Percentiles rank a stretch among this genome's conserved stretches.
Evolutionary conservation across 129 eudicot genomes (phyloP).

Genomic region (Logfia minima): DNA sequence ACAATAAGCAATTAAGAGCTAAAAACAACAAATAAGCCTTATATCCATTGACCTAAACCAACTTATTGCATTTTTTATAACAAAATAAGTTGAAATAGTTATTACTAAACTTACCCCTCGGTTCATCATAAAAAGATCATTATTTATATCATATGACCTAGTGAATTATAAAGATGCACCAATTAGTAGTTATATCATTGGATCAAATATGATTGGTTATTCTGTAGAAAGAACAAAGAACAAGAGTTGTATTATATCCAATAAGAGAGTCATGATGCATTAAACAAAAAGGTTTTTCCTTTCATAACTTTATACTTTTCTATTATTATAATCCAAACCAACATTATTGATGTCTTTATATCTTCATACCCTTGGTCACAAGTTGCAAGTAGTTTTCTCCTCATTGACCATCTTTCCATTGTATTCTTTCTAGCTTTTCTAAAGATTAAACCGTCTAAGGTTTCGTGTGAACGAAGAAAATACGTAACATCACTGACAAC

Average conservation of each 20-base stretch:
- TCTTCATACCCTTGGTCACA: constrained; percentile 32
- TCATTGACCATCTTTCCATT: constrained; percentile 31
- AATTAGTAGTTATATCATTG: background rate
- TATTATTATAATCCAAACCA: constrained; percentile 32
- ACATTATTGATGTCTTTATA: constrained; percentile 43
- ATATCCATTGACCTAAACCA: too few species aligned
- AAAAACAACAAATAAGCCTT: too few species aligned
- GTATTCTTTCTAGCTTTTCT: constrained; percentile 26
- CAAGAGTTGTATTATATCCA: constrained; percentile 21
- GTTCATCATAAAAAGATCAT: background rate
- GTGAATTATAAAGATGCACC: background rate
- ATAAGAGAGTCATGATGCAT: constrained; percentile 29
- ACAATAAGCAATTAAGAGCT: too few species aligned
- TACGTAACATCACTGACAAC: constrained; percentile 11
- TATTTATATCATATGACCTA: background rate
- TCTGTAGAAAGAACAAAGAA: background rate
- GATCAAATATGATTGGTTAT: constrained; percentile 10
- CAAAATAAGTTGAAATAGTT: too few species aligned
- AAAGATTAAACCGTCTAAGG: constrained; percentile 16
- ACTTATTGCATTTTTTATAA: too few species aligned
- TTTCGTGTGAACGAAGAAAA: background rate
- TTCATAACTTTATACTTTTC: constrained; percentile 29
- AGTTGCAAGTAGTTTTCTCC: constrained; percentile 29
- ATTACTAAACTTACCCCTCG: too few species aligned
- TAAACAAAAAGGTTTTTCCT: constrained; percentile 8